Percentiles rank a stretch among this genome's conserved stretches.
phyloP scores from a whole-genome alignment of 2,329 filamentous ascomycete genomes.

The Zymoseptoria tritici region DNA sequence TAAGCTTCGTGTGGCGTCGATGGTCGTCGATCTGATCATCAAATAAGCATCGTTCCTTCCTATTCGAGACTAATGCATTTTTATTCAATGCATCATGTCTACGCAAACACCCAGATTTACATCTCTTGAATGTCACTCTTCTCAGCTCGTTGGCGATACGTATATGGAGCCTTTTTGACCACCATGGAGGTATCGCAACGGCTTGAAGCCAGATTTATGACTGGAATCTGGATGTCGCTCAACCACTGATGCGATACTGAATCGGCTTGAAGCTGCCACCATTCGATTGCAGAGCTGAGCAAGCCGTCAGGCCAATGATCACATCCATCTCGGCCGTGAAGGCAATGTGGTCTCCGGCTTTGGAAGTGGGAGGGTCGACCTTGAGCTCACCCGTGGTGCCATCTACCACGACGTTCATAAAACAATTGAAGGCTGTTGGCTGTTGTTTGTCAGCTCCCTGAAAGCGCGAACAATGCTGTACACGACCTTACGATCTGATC shows the following conservation, averaged over 20 bases:
- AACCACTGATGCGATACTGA: slow-evolving; percentile 5
- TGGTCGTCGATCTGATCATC: not conserved
- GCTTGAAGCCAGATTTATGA: no score
- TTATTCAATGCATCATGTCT: not conserved
- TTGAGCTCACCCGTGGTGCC: slow-evolving; percentile 17
- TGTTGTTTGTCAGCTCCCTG: not conserved
- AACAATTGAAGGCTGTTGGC: slow-evolving; percentile 23
- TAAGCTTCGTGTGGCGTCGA: not conserved
- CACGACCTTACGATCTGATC: not conserved
- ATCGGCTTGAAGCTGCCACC: slow-evolving; percentile 21
- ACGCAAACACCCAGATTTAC: not conserved
- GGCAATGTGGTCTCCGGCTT: slow-evolving; percentile 21
- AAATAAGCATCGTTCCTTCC: not conserved
- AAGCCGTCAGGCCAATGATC: slow-evolving; percentile 21
- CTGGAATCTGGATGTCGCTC: not conserved
- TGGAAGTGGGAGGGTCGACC: slow-evolving; percentile 19
- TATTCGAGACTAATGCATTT: not conserved
- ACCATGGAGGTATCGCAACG: no score
- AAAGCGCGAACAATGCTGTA: no score
- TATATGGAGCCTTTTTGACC: no score
- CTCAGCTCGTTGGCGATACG: no score
- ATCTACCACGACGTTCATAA: slow-evolving; percentile 25
- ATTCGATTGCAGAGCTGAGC: slow-evolving; percentile 19
- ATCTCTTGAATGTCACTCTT: no score
- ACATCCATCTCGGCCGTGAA: slow-evolving; percentile 25